Percentiles rank a stretch among this genome's conserved stretches.
These are phyloP conservation scores for Sphaceloma murrayae DNA, from an alignment of 2,329 filamentous ascomycete species.

Conservation along the genomic window DNA sequence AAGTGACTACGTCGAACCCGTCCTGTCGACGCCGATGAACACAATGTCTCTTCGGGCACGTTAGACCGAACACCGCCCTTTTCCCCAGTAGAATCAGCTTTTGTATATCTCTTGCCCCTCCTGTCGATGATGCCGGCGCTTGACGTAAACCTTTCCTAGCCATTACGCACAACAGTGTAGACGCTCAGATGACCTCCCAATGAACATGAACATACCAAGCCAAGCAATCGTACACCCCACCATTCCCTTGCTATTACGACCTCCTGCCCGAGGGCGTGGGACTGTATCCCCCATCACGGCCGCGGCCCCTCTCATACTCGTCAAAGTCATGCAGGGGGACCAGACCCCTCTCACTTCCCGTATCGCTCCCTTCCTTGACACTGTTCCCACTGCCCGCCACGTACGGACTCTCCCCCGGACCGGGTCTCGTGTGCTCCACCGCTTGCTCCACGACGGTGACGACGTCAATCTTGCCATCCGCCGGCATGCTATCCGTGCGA, in stretches of 20 bases:
- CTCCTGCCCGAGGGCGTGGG: not conserved
- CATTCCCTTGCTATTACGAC: not conserved
- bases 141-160: no score
- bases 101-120: not conserved
- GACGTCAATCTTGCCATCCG: conserved; percentile 13
- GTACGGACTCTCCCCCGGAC: conserved; percentile 1
- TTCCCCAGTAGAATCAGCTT: not conserved
- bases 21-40: no score
- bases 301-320: not conserved
- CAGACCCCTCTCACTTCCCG: conserved; percentile 8
- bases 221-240: not conserved
- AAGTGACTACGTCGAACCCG: no score
- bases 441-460: conserved; percentile 14
- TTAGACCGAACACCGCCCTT: no score
- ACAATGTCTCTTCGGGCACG: no score
- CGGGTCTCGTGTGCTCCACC: conserved; percentile 4
- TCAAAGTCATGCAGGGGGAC: conserved; percentile 7
- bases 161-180: no score
- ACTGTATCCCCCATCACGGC: conserved; percentile 1
- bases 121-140: no score
- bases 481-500: not conserved
- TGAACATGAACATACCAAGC: no score
- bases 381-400: conserved; percentile 2
- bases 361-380: conserved; percentile 9
- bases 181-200: no score